Evolutionary conservation across 441 rosid species (phyloP), one percentile per base, ranked within the genome.

Genomic region (Pelargonium myrrhifolium): DNA sequence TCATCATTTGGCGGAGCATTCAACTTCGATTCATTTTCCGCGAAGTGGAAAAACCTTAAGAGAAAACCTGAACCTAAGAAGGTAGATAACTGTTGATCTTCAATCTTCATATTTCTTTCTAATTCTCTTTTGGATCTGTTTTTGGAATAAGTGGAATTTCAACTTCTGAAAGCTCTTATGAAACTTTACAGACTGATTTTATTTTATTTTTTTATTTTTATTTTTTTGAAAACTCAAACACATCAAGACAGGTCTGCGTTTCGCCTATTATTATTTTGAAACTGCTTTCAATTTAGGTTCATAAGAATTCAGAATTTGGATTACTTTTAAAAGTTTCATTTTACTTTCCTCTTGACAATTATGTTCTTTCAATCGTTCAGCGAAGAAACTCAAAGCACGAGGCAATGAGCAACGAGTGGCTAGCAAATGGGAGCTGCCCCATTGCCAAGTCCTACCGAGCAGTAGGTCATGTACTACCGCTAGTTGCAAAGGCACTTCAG

Each of bases 1-100:
- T 86, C 94, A 39, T 79, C 90, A 55, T 84, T 88, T 80, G 94
- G 90, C 74, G 89, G 90, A 2, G 84, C 86, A 65, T 88, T 88
- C 68, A 69, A 88, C 60, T 86, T 88, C 69, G 87, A 83, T 79
- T 72, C 85, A 0, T 88, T 88, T 78, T 76, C 82, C 0, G 84
- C 76, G 65, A 82, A 76, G 68, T 84, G 81, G 82, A 84, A 81
- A 71, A 80, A 80, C 24, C 85, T 80, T 55, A 75, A 83, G 40
- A 72, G 65, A 73, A 83, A 84, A 69, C 74, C 88, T 3, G 75
- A 85, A 55, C 79, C 89, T 31, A 82, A 78, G 37, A 82, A 79
- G 73, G 82, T 85, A 47, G 84, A 77, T 47, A 76, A 87, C 69
- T 81, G 86, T 72, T 85, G 86, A 40, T 47, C 5, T 47, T 1